phyloP scores from a whole-genome alignment of 495 filamentous ascomycete species.

The Symbiotaphrina buchneri region DNA sequence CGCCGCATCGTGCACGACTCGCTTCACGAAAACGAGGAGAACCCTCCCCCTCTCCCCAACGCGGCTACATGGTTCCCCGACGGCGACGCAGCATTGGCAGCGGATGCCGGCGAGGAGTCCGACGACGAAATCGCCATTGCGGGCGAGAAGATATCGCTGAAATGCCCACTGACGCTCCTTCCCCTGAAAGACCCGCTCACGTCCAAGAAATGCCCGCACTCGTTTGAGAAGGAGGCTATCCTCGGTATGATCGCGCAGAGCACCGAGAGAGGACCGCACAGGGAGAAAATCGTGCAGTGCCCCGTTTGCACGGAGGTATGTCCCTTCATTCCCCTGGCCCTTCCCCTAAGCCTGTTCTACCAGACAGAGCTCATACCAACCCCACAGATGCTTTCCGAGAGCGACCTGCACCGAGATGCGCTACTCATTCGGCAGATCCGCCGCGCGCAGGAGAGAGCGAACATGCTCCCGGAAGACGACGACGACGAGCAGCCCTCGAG shows the following conservation, averaged over 20 bases:
- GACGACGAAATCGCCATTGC: slow-evolving; percentile 62
- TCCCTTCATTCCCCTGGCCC: neutral
- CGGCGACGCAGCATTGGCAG: neutral
- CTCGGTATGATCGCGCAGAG: slow-evolving; percentile 30
- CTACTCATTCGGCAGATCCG: slow-evolving; percentile 4
- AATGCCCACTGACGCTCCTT: slow-evolving; percentile 61
- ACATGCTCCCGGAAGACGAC: slow-evolving; percentile 2
- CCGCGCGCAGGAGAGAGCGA: neutral
- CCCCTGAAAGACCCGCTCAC: slow-evolving; percentile 50
- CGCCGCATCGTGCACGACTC: slow-evolving; percentile 59
- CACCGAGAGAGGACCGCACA: slow-evolving; percentile 9
- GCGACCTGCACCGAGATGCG: slow-evolving; percentile 2
- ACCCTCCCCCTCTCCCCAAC: slow-evolving; percentile 27
- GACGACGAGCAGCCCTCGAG: no score
- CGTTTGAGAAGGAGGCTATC: slow-evolving; percentile 58
- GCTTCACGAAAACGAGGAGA: slow-evolving; percentile 36
- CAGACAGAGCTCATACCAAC: neutral
- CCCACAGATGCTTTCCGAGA: slow-evolving; percentile 3
- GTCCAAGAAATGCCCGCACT: slow-evolving; percentile 62
- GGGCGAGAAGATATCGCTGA: slow-evolving; percentile 42
- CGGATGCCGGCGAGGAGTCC: slow-evolving; percentile 10
- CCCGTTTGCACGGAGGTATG: slow-evolving; percentile 21
- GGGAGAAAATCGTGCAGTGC: slow-evolving; percentile 19
- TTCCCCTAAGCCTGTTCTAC: neutral
- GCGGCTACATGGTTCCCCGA: slow-evolving; percentile 13